phyloP scores from a whole-genome alignment of 495 filamentous ascomycete genomes.

The Apiosordaria backusii region DNA sequence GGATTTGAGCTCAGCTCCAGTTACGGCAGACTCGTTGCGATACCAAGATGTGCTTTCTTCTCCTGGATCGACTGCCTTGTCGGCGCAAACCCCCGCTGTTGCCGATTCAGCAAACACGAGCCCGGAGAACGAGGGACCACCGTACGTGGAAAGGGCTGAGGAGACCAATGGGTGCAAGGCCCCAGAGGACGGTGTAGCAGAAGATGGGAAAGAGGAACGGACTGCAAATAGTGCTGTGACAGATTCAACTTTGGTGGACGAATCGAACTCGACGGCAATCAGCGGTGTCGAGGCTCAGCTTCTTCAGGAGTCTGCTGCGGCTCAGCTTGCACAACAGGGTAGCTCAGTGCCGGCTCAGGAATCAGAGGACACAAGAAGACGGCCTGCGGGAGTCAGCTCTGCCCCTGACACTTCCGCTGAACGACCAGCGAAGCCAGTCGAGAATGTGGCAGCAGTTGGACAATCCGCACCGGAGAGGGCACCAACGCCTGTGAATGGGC shows the following conservation, averaged over 20 bases:
- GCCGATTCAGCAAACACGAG: slow-evolving; percentile 52
- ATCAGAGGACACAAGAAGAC: neutral
- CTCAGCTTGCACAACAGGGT: slow-evolving; percentile 15
- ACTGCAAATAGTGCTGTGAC: slow-evolving; percentile 1
- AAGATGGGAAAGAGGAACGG: slow-evolving; percentile 17
- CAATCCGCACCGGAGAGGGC: neutral
- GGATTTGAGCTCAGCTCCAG: neutral
- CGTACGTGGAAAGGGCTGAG: slow-evolving; percentile 36
- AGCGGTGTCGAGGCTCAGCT: slow-evolving; percentile 41
- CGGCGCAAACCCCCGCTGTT: slow-evolving; percentile 36
- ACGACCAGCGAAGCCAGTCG: neutral
- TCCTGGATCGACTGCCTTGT: slow-evolving; percentile 44
- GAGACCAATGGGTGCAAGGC: slow-evolving; percentile 22
- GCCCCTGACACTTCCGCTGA: neutral
- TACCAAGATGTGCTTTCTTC: slow-evolving; percentile 41
- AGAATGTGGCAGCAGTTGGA: neutral
- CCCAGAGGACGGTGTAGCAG: neutral
- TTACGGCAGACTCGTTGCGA: slow-evolving; percentile 20
- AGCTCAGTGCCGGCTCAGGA: neutral
- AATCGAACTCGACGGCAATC: slow-evolving; percentile 1
- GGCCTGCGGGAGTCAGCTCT: neutral
- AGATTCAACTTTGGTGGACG: slow-evolving; percentile 16
- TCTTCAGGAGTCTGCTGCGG: slow-evolving; percentile 39
- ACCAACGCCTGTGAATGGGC: neutral
- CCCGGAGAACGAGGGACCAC: slow-evolving; percentile 49